A percentile compares a stretch with the other conserved stretches of the same genome.
Evolutionary conservation across 176 grass and related monocot species (phyloP).

Genomic region (Triticum dicoccoides): DNA sequence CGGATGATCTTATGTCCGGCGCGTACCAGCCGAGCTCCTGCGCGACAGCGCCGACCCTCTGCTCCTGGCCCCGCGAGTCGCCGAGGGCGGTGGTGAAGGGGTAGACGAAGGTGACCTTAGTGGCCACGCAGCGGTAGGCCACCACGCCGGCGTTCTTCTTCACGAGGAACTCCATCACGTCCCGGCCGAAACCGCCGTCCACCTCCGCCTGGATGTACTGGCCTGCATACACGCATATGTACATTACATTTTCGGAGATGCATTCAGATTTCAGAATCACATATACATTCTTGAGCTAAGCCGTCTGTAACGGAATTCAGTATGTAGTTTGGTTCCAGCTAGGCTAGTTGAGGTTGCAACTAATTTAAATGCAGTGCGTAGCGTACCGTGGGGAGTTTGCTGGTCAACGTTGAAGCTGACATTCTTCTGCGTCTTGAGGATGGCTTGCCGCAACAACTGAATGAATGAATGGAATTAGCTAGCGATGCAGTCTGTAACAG

Average conservation of each 20-base stretch:
- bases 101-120: conserved; percentile 84
- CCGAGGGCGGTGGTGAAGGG: conserved; percentile 91
- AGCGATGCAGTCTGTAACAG: no score
- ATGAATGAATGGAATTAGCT: background rate
- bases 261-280: background rate
- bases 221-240: conserved; percentile 28
- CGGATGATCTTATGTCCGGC: conserved; percentile 58
- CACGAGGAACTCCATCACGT: conserved; percentile 83
- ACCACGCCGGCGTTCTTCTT: conserved; percentile 57
- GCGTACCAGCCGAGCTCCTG: conserved; percentile 85
- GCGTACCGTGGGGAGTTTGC: conserved; percentile 52
- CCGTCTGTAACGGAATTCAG: no score
- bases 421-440: conserved; percentile 71
- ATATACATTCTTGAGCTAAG: background rate
- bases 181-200: conserved; percentile 61
- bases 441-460: conserved; percentile 62
- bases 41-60: conserved; percentile 56
- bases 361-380: background rate
- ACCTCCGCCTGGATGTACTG: conserved; percentile 81
- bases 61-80: conserved; percentile 68
- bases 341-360: no score
- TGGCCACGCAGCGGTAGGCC: conserved; percentile 71
- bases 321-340: no score
- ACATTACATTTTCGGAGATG: background rate
- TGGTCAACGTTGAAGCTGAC: conserved; percentile 58